phyloP scores from a whole-genome alignment of 2,329 filamentous ascomycete species.

The Rhytidhysteron rufulum region DNA sequence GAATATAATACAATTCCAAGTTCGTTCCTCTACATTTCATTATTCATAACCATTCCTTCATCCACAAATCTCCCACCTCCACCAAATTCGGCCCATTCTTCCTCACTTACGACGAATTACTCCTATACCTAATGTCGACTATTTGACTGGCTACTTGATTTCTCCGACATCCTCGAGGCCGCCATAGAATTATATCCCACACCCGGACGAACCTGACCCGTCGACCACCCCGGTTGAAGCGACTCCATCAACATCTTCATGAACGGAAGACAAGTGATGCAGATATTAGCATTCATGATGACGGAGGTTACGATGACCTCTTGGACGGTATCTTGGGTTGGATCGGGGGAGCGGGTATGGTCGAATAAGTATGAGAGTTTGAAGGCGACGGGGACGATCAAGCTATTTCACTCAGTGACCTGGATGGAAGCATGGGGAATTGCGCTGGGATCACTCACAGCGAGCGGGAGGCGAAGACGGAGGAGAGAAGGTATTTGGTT shows the following conservation, averaged over 20 bases:
- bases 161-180: too few species aligned
- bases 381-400: slow-evolving; percentile 3
- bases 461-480: slow-evolving; percentile 4
- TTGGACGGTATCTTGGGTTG: neutral
- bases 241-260: slow-evolving; percentile 9
- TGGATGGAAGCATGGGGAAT: neutral
- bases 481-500: slow-evolving; percentile 6
- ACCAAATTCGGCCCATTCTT: too few species aligned
- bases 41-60: too few species aligned
- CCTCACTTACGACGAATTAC: too few species aligned
- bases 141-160: too few species aligned
- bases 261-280: slow-evolving; percentile 8
- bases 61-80: too few species aligned
- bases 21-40: too few species aligned
- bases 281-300: slow-evolving; percentile 6
- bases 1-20: too few species aligned
- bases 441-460: too few species aligned
- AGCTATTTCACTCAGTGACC: neutral
- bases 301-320: slow-evolving; percentile 6
- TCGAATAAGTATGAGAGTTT: slow-evolving; percentile 6
- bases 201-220: slow-evolving; percentile 6
- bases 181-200: slow-evolving; percentile 9
- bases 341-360: neutral
- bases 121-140: too few species aligned
- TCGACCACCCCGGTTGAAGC: slow-evolving; percentile 10